phyloP scores from a whole-genome alignment of 306 rosid genomes.

The Vicia villosa region DNA sequence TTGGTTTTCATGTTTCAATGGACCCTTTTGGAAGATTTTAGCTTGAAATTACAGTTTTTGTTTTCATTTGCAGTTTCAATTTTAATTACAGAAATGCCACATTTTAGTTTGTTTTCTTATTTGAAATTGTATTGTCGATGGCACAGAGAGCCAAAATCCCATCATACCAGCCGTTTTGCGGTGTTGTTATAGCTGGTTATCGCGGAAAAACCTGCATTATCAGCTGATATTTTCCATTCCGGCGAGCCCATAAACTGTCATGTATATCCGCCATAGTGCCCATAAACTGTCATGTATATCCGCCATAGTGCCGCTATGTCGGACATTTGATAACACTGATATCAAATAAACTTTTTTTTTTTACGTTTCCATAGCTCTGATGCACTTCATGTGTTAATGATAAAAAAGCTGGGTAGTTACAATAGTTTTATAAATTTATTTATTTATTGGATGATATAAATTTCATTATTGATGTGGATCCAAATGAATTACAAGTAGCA shows the following conservation, averaged over 20 bases:
- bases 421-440: not conserved
- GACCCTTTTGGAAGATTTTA: not conserved
- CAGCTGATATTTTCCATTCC: too few species aligned
- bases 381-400: not conserved
- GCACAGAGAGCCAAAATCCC: too few species aligned
- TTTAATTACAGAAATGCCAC: not conserved
- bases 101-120: not conserved
- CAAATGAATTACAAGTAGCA: not conserved
- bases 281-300: too few species aligned
- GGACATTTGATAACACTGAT: too few species aligned
- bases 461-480: not conserved
- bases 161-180: too few species aligned
- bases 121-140: too few species aligned
- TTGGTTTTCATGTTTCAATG: not conserved
- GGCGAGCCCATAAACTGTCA: too few species aligned
- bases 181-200: too few species aligned
- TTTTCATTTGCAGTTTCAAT: not conserved
- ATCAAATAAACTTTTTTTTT: not conserved
- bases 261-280: too few species aligned
- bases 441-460: constrained; percentile 8
- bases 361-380: not conserved
- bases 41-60: not conserved
- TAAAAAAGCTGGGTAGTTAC: not conserved
- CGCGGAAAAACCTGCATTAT: too few species aligned
- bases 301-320: too few species aligned